Percentiles rank a stretch among this genome's conserved stretches.
Evolutionary conservation across 805 yeast species (phyloP).

Genomic region (Wickerhamomyces ciferrii): DNA sequence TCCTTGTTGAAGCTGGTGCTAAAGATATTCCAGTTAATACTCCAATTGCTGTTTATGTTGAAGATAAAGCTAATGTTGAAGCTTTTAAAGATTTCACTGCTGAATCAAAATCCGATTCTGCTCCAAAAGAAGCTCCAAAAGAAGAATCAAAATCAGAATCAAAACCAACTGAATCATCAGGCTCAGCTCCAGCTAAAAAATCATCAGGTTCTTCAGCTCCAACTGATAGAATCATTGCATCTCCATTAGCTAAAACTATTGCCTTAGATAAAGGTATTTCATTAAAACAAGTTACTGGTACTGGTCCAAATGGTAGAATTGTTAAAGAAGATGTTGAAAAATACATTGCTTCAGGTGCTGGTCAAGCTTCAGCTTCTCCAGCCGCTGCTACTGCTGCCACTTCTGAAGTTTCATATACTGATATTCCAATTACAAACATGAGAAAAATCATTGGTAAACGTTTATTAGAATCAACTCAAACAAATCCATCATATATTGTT

Average conservation of each 20-base stretch:
- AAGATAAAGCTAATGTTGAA: constrained; percentile 73
- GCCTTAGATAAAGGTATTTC: constrained; percentile 92
- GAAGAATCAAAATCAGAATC: constrained; percentile 13
- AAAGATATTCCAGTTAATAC: constrained; percentile 90
- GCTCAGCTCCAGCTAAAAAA: constrained; percentile 14
- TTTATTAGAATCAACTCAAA: constrained; percentile 77
- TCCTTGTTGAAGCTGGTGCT: constrained; percentile 76
- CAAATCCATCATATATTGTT: constrained; percentile 88
- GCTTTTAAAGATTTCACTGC: constrained; percentile 87
- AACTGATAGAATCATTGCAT: constrained; percentile 77
- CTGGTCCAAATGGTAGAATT: constrained; percentile 96
- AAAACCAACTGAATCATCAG: constrained; percentile 11
- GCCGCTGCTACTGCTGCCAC: constrained; percentile 41
- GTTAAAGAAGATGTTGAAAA: constrained; percentile 85
- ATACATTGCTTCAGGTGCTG: constrained; percentile 44
- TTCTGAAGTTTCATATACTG: constrained; percentile 61
- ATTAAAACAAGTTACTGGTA: constrained; percentile 77
- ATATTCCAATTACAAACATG: constrained; percentile 85
- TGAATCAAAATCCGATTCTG: constrained; percentile 41
- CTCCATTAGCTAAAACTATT: constrained; percentile 90
- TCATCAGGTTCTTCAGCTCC: constrained; percentile 24
- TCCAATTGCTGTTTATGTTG: constrained; percentile 96
- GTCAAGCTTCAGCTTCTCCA: constrained; percentile 33
- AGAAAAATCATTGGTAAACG: constrained; percentile 91
- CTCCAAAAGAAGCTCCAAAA: constrained; percentile 18